Conservation (phyloP, 2,329 filamentous ascomycete species). For the Neofusicoccum parvum region DNA sequence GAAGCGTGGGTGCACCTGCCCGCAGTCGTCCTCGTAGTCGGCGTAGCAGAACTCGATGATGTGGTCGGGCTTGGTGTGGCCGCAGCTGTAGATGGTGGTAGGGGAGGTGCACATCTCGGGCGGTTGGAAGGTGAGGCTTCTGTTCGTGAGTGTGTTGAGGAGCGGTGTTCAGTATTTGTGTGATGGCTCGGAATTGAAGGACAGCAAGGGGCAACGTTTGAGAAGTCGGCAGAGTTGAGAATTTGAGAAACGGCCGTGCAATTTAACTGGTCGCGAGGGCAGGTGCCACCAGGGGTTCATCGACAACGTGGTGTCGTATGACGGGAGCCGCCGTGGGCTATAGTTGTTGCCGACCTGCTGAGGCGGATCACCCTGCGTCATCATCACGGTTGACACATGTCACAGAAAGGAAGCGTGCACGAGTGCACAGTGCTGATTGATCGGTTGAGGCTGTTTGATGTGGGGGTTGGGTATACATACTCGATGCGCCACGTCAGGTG, state of each 20-base stretch:
- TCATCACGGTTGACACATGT: neutral
- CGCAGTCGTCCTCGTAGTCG: constrained; percentile 7
- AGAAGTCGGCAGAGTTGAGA: neutral
- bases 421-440: neutral
- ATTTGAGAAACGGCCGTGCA: neutral
- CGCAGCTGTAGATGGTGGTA: constrained; percentile 13
- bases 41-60: constrained; percentile 11
- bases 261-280: constrained; percentile 13
- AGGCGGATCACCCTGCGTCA: neutral
- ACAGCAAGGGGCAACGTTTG: neutral
- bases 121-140: neutral
- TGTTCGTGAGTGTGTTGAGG: neutral
- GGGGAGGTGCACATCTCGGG: constrained; percentile 8
- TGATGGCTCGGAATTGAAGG: neutral
- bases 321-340: neutral
- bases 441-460: neutral
- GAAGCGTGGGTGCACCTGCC: constrained; percentile 3
- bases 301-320: constrained; percentile 14
- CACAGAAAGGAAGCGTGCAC: neutral
- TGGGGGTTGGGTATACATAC: constrained; percentile 19
- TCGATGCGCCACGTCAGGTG: constrained; percentile 12
- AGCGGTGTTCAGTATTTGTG: neutral
- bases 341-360: neutral
- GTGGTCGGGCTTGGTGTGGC: constrained; percentile 16
- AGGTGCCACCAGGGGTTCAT: constrained; percentile 8